Percentiles rank a stretch among this genome's conserved stretches.
Conservation (phyloP, 805 yeast genomes). For the Cyberlindnera maritima region DNA sequence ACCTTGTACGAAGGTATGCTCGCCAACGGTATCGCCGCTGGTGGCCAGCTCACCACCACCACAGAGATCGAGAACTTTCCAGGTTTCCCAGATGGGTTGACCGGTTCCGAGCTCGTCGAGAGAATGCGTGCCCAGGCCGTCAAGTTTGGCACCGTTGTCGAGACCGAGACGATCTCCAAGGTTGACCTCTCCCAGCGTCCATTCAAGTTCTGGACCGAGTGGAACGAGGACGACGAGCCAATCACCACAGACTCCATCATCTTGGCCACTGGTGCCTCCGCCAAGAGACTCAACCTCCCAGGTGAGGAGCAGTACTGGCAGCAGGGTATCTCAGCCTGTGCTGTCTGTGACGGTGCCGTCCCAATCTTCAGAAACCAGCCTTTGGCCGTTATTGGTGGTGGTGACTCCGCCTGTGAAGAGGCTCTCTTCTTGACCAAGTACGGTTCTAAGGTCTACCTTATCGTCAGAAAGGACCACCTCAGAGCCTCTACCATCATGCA, state of each 20-base stretch:
- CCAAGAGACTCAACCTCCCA: conserved; percentile 88
- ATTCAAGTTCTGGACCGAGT: conserved; percentile 96
- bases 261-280: conserved; percentile 97
- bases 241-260: conserved; percentile 90
- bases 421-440: conserved; percentile 95
- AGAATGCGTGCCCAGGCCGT: conserved; percentile 86
- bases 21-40: conserved; percentile 98
- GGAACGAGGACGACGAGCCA: conserved; percentile 88
- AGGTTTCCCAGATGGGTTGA: conserved; percentile 92
- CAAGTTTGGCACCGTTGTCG: conserved; percentile 88
- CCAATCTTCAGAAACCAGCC: conserved; percentile 99
- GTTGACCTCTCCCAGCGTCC: conserved; percentile 87
- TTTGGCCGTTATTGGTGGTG: conserved; percentile 97
- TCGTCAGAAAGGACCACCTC: conserved; percentile 91
- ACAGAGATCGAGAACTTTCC: conserved; percentile 99
- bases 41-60: conserved; percentile 98
- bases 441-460: conserved; percentile 90
- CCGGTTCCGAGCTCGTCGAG: conserved; percentile 89
- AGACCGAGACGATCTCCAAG: conserved; percentile 93
- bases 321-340: conserved; percentile 98
- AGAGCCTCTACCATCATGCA: conserved; percentile 98
- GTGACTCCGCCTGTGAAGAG: conserved; percentile 99
- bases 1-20: conserved; percentile 89
- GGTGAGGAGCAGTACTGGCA: conserved; percentile 99
- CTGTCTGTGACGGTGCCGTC: conserved; percentile 99